Conservation (phyloP, 768 basidiomycete species). For the Infundibulicybe gibba region DNA sequence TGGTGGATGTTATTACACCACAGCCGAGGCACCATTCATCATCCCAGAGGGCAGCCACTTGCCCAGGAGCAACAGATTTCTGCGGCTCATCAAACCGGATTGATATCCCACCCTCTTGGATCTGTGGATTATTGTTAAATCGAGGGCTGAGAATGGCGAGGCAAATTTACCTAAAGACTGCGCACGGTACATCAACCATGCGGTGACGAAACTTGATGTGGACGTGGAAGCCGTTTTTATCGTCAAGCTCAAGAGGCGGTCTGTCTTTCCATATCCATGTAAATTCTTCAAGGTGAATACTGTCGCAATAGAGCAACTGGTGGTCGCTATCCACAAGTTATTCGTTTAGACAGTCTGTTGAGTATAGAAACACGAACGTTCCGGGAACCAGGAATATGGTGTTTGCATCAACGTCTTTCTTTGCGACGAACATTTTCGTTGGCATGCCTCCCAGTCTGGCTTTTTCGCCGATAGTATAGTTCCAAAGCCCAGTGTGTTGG, state of each 20-base stretch:
- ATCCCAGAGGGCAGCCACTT: slow-evolving; percentile 73
- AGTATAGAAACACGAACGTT: slow-evolving; percentile 33
- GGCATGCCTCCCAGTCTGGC: slow-evolving; percentile 62
- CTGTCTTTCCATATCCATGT: slow-evolving; percentile 74
- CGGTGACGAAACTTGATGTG: slow-evolving; percentile 68
- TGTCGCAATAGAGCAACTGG: slow-evolving; percentile 43
- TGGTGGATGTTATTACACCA: slow-evolving; percentile 33
- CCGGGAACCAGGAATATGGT: slow-evolving; percentile 76
- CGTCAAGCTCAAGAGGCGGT: slow-evolving; percentile 43
- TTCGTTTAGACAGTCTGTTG: background rate
- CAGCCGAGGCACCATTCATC: slow-evolving; percentile 82
- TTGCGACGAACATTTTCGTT: slow-evolving; percentile 65
- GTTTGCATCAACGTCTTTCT: slow-evolving; percentile 63
- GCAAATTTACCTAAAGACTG: slow-evolving; percentile 41
- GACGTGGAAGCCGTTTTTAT: slow-evolving; percentile 39
- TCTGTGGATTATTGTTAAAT: slow-evolving; percentile 10
- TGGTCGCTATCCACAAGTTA: slow-evolving; percentile 44
- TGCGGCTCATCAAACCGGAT: slow-evolving; percentile 58
- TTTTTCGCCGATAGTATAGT: slow-evolving; percentile 82
- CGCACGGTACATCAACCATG: slow-evolving; percentile 53
- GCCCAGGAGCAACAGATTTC: slow-evolving; percentile 73
- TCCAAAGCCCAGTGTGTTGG: slow-evolving; percentile 75
- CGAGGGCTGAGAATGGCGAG: background rate
- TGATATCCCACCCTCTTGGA: slow-evolving; percentile 20
- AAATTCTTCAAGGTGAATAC: slow-evolving; percentile 46